Evolutionary conservation across 2,329 filamentous ascomycete genomes (phyloP), one percentile per base, ranked within the genome.

Genomic region (Penicillium sp.): DNA sequence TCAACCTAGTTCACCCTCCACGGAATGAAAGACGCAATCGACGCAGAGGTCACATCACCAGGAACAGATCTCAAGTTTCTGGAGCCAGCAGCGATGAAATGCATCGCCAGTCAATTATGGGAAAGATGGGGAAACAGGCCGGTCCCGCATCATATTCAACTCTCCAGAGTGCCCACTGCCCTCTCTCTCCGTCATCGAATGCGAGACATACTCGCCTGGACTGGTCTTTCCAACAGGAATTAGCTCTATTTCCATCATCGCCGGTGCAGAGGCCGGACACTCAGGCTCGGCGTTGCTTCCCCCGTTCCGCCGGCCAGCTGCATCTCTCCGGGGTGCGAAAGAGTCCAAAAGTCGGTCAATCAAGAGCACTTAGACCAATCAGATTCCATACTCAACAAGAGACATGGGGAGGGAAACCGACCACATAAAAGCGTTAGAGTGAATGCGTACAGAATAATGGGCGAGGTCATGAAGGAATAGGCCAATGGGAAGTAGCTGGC

Each of bases 391-490:
- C 18, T 11, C 7, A 24, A 39, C 6, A 24, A 46, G 4, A 35
- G 40, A 19, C 9, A 50, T 5, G 40, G 13, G 35, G 44, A 41
- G 16, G 27, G 11, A 6, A 54, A 67, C 72, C 60, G 24, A 73
- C 74, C 70, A 35, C 66, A 60, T 27, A 75, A 55, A 40, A 78
- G 60, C 3, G 64, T 67, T 31, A 75, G 58, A 3, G 69, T 72
- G 50, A 73, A 73, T 11, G 71, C 70, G 56, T 74, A 75, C 18
- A 77, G 58, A 55, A 76, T 77, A n/a, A 69, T 66, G 6, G 75
- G 74, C 51, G 70, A 76, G 11, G 72, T 77, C 75, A 77, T 77
- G 60, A 75, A 77, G 3, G 66, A 67, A 64, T 75, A 75, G 0
- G 71, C 70, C 36, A 76, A 61, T 37, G 69, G 58, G 56, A 76